phyloP scores from a whole-genome alignment of 345 rosid species.

The Nasturtium officinale region DNA sequence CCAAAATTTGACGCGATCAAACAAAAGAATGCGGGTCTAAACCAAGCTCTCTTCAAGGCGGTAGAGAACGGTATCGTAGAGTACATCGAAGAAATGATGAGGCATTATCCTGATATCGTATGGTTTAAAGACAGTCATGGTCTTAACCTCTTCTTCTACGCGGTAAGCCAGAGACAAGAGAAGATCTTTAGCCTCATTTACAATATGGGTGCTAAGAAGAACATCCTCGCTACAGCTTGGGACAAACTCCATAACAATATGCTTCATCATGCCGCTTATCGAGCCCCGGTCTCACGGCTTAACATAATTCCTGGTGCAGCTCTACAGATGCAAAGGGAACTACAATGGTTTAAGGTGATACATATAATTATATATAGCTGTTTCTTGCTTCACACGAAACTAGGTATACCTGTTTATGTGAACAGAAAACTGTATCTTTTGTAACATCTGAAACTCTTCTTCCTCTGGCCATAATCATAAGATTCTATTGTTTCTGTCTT shows the following conservation, averaged over 20 bases:
- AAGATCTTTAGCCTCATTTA: conserved; percentile 71
- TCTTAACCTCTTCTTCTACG: conserved; percentile 57
- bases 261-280: conserved; percentile 67
- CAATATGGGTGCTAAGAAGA: conserved; percentile 65
- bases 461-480: background rate
- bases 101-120: conserved; percentile 55
- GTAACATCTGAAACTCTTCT: background rate
- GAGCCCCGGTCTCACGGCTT: conserved; percentile 62
- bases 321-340: conserved; percentile 80
- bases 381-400: conserved; percentile 30
- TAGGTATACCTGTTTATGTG: background rate
- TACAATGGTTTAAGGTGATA: conserved; percentile 77
- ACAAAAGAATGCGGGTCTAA: conserved; percentile 43
- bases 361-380: conserved; percentile 1
- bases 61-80: conserved; percentile 66
- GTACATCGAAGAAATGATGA: conserved; percentile 56
- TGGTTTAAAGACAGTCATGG: conserved; percentile 55
- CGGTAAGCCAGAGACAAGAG: conserved; percentile 67
- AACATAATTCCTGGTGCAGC: conserved; percentile 72
- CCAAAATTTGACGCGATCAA: conserved; percentile 41
- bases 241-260: conserved; percentile 55
- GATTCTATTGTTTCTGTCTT: background rate
- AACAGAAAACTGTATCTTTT: background rate
- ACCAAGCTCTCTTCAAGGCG: conserved; percentile 56
- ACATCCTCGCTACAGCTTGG: conserved; percentile 50